Percentiles rank a stretch among this genome's conserved stretches.
phyloP scores from a whole-genome alignment of 1,139 yeast species.

The Magnusiomyces ingens region DNA sequence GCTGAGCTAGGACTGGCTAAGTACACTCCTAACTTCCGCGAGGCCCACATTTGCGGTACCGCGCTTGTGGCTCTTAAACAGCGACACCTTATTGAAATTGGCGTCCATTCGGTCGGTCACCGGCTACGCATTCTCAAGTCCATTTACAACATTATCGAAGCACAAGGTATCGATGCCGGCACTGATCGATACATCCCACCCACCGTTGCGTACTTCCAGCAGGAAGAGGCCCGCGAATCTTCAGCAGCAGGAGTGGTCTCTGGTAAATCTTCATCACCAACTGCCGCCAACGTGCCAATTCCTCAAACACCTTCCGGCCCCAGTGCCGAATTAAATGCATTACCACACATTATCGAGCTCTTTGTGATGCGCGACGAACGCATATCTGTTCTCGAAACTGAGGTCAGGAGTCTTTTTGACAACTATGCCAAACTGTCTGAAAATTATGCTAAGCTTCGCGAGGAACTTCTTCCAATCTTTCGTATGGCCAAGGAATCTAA shows the following conservation, averaged over 20 bases:
- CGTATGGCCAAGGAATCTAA: constrained; percentile 36
- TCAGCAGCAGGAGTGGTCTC: neutral
- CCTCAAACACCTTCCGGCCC: neutral
- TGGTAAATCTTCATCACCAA: neutral
- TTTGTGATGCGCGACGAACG: constrained; percentile 34
- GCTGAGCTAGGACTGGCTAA: constrained; percentile 24
- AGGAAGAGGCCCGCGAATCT: neutral
- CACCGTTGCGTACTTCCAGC: constrained; percentile 7
- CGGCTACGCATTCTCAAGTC: constrained; percentile 35
- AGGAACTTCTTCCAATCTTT: constrained; percentile 37
- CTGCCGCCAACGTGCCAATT: neutral
- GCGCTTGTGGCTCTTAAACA: constrained; percentile 36
- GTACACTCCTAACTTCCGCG: constrained; percentile 27
- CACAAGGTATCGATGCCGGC: constrained; percentile 28
- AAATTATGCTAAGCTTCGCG: constrained; percentile 31
- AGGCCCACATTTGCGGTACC: constrained; percentile 37
- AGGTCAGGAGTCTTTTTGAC: constrained; percentile 32
- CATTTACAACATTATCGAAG: constrained; percentile 29
- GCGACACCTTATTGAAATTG: constrained; percentile 37
- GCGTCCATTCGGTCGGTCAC: constrained; percentile 37
- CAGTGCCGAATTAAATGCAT: neutral
- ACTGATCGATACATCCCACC: constrained; percentile 31
- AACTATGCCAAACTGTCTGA: constrained; percentile 25
- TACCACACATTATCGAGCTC: constrained; percentile 6
- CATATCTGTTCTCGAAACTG: constrained; percentile 32